Base-by-base conservation (phyloP, 169 alveolate genomes). In the Eimeria tenella region DNA sequence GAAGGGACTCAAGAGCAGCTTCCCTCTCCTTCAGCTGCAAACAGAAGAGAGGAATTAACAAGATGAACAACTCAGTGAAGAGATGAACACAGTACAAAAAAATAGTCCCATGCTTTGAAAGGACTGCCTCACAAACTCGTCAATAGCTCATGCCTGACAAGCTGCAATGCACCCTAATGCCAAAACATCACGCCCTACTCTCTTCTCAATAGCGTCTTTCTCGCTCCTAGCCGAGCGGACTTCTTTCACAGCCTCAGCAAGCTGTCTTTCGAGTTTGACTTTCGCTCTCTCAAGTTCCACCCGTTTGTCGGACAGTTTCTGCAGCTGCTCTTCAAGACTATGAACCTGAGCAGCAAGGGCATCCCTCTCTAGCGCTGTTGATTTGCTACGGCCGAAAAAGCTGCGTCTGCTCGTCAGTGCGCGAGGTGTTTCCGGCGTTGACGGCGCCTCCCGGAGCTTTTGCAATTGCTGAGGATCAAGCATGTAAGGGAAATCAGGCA, bases 371-470 rank as follows among this genome's bases (percentile, higher is more conserved):
- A 83, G 60, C 25, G 90, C 90, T 13, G 77, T 62, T 11, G 90
- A 60, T 31, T 83, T 83, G 90, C 90, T 83, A 75, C 90, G 90
- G 10, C 90, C 77, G n/a, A 83, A 83, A 60, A 83, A 62, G 25
- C 90, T 62, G 31, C 90, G 90, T 58, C 60, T 56, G 90, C 79
- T 83, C 50, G n/a, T 42, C 50, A 60, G 58, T 5, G 77, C 58
- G 5, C 90, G 75, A 13, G 90, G 90, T 25, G 90, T 83, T 75
- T 62, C 90, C 13, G 90, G 90, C 21, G 90, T 75, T 15, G 90
- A 60, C 25, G 90, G 90, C 60, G 77, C 90, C 90, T 83, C 90
- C 62, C 90, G 90, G 63, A 60, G 75, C 75, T 60, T 83, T 21
- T 83, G 90, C 56, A 83, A 52, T 19, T 83, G 73, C 90, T 83